Evolutionary conservation across 106 monocot genomes (phyloP).

Genomic region (Apostasia shenzhenica): DNA sequence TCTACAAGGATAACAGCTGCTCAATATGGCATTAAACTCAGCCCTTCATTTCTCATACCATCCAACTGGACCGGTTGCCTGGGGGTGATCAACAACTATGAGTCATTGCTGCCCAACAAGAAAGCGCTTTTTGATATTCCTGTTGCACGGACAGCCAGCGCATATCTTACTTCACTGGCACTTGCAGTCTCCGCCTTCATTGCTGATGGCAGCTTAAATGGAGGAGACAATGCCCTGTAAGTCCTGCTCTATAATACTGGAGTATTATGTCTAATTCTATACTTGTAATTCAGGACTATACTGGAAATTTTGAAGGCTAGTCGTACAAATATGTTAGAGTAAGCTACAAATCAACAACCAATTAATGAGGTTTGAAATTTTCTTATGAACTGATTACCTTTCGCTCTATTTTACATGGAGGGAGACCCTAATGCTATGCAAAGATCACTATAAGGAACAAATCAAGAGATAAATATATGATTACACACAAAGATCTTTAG

Average conservation of each 20-base stretch:
- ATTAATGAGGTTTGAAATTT: no score
- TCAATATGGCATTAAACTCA: constrained; percentile 75
- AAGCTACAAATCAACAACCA: no score
- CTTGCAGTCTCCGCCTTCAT: constrained; percentile 66
- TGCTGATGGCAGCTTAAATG: constrained; percentile 89
- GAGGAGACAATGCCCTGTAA: constrained; percentile 86
- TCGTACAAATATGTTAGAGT: no score
- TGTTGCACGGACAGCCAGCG: constrained; percentile 76
- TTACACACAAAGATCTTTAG: no score
- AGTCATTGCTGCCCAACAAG: constrained; percentile 74
- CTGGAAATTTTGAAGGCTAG: no score
- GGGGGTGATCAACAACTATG: constrained; percentile 87
- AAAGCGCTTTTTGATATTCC: constrained; percentile 89
- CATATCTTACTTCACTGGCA: constrained; percentile 71
- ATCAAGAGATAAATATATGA: no score
- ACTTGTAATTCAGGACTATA: no score
- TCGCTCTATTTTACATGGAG: no score
- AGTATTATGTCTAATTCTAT: background rate
- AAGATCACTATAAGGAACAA: no score
- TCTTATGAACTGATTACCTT: no score
- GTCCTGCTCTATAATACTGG: background rate
- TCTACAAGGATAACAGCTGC: constrained; percentile 67
- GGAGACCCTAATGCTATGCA: no score
- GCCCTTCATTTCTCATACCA: constrained; percentile 85
- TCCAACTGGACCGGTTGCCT: constrained; percentile 92